Evolutionary conservation across 1,139 yeast genomes (phyloP).

Genomic region (Candida dubliniensis): DNA sequence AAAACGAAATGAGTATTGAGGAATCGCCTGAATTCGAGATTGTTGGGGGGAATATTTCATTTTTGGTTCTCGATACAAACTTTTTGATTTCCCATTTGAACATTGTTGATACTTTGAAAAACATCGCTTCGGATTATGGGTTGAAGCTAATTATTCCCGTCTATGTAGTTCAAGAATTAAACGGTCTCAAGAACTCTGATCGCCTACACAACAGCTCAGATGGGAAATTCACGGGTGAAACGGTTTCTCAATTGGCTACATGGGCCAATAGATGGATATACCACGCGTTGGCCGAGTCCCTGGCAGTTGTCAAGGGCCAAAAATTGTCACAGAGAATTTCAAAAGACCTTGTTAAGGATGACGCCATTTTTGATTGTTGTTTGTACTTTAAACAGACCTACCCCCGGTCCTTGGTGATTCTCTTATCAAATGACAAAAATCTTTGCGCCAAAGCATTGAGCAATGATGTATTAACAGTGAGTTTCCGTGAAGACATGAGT

Average conservation of each 20-base stretch:
- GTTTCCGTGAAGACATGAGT: slow-evolving; percentile 59
- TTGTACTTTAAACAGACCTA: slow-evolving; percentile 51
- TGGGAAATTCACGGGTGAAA: slow-evolving; percentile 21
- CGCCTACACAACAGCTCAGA: slow-evolving; percentile 8
- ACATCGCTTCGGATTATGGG: slow-evolving; percentile 38
- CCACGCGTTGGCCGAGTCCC: slow-evolving; percentile 51
- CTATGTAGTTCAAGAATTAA: slow-evolving; percentile 72
- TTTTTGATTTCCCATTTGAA: slow-evolving; percentile 66
- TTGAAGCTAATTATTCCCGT: slow-evolving; percentile 65
- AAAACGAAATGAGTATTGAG: slow-evolving; percentile 15
- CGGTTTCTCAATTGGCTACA: slow-evolving; percentile 63
- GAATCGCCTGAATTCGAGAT: slow-evolving; percentile 12
- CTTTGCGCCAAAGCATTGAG: slow-evolving; percentile 75
- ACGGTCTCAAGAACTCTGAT: slow-evolving; percentile 63
- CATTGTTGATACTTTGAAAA: slow-evolving; percentile 51
- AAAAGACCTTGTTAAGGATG: slow-evolving; percentile 57
- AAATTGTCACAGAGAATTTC: slow-evolving; percentile 52
- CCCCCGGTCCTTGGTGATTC: slow-evolving; percentile 52
- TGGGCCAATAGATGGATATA: slow-evolving; percentile 81
- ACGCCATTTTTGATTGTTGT: slow-evolving; percentile 85
- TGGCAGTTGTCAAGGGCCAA: slow-evolving; percentile 64
- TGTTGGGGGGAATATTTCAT: slow-evolving; percentile 28
- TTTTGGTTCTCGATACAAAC: slow-evolving; percentile 73
- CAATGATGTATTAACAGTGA: slow-evolving; percentile 67
- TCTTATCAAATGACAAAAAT: slow-evolving; percentile 81